These are phyloP conservation scores for Lasiosphaeriaceae sp. DNA, from an alignment of 495 filamentous ascomycete species.

Conservation along the genomic window DNA sequence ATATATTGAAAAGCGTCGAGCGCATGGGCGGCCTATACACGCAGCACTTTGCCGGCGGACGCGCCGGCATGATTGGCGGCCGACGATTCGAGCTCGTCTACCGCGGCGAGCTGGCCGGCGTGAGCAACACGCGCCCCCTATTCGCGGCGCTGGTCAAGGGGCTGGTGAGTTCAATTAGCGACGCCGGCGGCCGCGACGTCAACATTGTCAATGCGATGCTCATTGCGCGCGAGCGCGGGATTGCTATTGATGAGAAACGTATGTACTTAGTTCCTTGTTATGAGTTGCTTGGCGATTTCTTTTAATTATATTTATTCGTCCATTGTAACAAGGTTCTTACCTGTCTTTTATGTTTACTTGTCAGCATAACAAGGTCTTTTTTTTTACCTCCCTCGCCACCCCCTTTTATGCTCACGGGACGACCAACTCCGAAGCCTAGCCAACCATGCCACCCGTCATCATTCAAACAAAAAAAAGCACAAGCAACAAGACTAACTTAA, in stretches of 20 bases:
- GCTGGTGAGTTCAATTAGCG: constrained; percentile 55
- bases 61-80: constrained; percentile 34
- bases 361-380: no score
- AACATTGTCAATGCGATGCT: constrained; percentile 73
- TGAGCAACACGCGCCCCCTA: constrained; percentile 64
- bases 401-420: no score
- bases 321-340: no score
- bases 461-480: no score
- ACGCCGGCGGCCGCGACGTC: constrained; percentile 56
- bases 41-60: constrained; percentile 55
- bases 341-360: no score
- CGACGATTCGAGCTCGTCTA: constrained; percentile 67
- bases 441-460: no score
- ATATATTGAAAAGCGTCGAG: constrained; percentile 51
- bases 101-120: constrained; percentile 57
- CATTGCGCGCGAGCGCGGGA: constrained; percentile 63
- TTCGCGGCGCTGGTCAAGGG: constrained; percentile 70
- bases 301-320: no score
- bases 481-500: no score
- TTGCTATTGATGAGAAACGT: constrained; percentile 61
- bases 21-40: constrained; percentile 68
- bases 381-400: no score
- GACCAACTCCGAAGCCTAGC: no score
- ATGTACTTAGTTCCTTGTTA: background rate
- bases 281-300: no score